A percentile compares a stretch with the other conserved stretches of the same genome.
Conservation (phyloP, 208 protist genomes). For the Leishmania tarentolae region DNA sequence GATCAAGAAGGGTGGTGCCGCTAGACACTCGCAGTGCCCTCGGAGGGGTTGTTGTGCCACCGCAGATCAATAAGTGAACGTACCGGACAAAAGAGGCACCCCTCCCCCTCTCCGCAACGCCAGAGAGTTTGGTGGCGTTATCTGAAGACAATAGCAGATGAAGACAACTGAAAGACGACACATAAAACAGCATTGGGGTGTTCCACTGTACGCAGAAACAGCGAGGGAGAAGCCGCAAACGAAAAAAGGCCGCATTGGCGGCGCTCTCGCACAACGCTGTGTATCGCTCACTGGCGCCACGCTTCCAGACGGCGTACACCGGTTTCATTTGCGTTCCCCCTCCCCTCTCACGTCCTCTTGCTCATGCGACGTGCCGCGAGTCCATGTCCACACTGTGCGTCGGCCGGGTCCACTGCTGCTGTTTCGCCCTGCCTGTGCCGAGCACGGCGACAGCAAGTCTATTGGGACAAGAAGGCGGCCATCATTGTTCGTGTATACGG, state of each 20-base stretch:
- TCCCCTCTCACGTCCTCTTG: neutral
- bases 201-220: neutral
- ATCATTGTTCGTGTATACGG: neutral
- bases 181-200: neutral
- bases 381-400: slow-evolving; percentile 11
- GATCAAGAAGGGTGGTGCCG: neutral
- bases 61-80: neutral
- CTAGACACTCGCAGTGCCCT: neutral
- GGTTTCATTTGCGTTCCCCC: neutral
- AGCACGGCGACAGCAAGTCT: neutral
- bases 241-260: neutral
- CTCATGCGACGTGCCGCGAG: neutral
- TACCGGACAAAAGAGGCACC: no score
- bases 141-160: neutral
- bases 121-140: no score
- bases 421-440: neutral
- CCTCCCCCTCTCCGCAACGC: neutral
- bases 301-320: no score
- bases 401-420: neutral
- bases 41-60: neutral
- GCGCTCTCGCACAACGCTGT: neutral
- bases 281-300: neutral
- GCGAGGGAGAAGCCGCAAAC: neutral
- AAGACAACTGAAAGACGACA: neutral
- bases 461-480: neutral